Conservation (phyloP, 805 yeast genomes). For the Maudiozyma bulderi region DNA sequence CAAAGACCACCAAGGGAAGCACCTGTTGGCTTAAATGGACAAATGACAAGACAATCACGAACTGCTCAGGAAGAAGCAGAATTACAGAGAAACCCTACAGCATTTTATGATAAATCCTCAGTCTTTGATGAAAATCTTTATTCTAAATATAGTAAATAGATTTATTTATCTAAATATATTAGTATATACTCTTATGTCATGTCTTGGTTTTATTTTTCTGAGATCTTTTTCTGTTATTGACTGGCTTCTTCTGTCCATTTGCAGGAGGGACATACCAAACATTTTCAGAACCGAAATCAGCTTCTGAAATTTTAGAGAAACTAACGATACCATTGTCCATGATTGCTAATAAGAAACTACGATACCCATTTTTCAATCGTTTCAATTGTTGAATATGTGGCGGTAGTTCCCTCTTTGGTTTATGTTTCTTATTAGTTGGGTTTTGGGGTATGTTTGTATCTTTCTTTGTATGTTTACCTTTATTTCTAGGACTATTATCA, state of each 20-base stretch:
- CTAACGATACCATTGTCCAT: slow-evolving; percentile 70
- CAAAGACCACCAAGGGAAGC: slow-evolving; percentile 8
- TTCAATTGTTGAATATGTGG: slow-evolving; percentile 27
- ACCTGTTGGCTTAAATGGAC: slow-evolving; percentile 5
- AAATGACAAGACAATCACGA: slow-evolving; percentile 3
- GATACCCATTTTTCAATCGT: slow-evolving; percentile 43
- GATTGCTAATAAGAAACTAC: slow-evolving; percentile 50
- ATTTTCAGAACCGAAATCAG: slow-evolving; percentile 36
- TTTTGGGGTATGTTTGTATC: not conserved
- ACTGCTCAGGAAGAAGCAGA: slow-evolving; percentile 16
- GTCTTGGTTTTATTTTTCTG: not conserved
- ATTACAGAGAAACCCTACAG: slow-evolving; percentile 28
- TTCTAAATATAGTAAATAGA: slow-evolving; percentile 26
- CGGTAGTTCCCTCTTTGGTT: slow-evolving; percentile 10
- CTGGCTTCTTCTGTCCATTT: not conserved
- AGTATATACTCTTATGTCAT: not conserved
- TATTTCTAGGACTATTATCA: not conserved
- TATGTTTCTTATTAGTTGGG: slow-evolving; percentile 7
- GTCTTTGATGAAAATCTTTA: slow-evolving; percentile 42
- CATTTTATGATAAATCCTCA: slow-evolving; percentile 42
- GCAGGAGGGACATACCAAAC: slow-evolving; percentile 24
- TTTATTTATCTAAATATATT: not conserved
- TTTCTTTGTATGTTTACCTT: slow-evolving; percentile 6
- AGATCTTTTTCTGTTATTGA: not conserved
- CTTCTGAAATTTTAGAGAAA: slow-evolving; percentile 45